A percentile compares a stretch with the other conserved stretches of the same genome.
These are phyloP conservation scores for Bretschneidera sinensis DNA, from an alignment of 345 rosid genomes.

Conservation along the genomic window DNA sequence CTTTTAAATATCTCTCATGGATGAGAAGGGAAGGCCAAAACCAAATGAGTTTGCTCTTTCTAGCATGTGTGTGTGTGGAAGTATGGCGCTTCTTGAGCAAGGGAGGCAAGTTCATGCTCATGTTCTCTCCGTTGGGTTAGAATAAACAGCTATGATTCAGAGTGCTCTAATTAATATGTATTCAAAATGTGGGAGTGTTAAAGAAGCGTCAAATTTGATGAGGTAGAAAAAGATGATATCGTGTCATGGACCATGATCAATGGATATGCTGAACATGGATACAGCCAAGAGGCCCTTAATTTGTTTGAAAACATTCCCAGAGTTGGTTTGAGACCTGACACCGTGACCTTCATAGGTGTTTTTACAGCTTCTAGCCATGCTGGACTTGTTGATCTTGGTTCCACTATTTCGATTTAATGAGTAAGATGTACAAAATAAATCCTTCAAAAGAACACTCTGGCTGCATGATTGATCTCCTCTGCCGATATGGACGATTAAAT, in stretches of 20 bases:
- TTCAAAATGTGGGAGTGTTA: conserved; percentile 76
- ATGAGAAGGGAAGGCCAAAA: conserved; percentile 70
- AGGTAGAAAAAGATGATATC: conserved; percentile 43
- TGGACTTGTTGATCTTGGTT: conserved; percentile 73
- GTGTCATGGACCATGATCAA: conserved; percentile 85
- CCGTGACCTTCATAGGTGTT: conserved; percentile 75
- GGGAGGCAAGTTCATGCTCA: conserved; percentile 81
- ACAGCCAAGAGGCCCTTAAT: conserved; percentile 58
- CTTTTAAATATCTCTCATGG: conserved; percentile 59
- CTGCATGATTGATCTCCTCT: conserved; percentile 86
- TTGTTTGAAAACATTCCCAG: conserved; percentile 60
- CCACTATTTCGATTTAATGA: conserved; percentile 66
- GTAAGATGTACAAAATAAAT: conserved; percentile 31
- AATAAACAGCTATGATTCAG: conserved; percentile 37
- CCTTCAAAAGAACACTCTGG: conserved; percentile 89
- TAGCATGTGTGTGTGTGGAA: conserved; percentile 75
- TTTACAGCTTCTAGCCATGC: conserved; percentile 79
- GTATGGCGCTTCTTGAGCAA: conserved; percentile 66
- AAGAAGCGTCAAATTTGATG: conserved; percentile 64
- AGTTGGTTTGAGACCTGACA: conserved; percentile 61
- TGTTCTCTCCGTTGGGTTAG: conserved; percentile 51
- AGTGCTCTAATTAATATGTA: conserved; percentile 86
- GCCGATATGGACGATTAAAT: conserved; percentile 61
- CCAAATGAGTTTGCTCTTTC: conserved; percentile 76
- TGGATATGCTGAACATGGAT: conserved; percentile 89